phyloP scores from a whole-genome alignment of 176 grass and related monocot species.

The Alopecurus myosuroides region DNA sequence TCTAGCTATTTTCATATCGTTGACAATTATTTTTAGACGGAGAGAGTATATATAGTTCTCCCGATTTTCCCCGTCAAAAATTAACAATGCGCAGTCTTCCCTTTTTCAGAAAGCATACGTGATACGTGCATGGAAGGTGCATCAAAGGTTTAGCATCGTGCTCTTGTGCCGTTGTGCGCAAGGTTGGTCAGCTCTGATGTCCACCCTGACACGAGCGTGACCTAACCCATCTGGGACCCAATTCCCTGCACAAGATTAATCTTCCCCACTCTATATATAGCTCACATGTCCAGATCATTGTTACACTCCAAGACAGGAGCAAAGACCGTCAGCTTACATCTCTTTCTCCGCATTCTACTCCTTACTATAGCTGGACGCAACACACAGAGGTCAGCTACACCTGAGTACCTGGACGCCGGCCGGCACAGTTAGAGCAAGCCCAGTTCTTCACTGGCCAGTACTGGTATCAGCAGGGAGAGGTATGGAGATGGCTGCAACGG shows the following conservation, averaged over 20 bases:
- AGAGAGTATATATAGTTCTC: too few species aligned
- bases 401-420: background rate
- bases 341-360: background rate
- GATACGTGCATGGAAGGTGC: background rate
- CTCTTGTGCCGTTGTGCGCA: slow-evolving; percentile 19
- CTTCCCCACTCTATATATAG: background rate
- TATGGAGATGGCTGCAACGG: slow-evolving; percentile 31
- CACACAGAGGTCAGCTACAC: background rate
- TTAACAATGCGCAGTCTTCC: background rate
- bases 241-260: background rate
- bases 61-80: background rate
- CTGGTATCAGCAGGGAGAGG: too few species aligned
- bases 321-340: background rate
- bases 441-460: background rate
- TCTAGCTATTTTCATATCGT: too few species aligned
- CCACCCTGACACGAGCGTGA: background rate
- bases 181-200: slow-evolving; percentile 9
- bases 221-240: slow-evolving; percentile 13
- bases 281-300: background rate
- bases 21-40: too few species aligned
- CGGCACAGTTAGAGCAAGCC: background rate
- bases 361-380: background rate
- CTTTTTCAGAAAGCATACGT: background rate
- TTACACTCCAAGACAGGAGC: background rate
- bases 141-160: background rate